These are phyloP conservation scores for Ehretia macrophylla DNA, from an alignment of 257 asterid species.

Conservation along the genomic window DNA sequence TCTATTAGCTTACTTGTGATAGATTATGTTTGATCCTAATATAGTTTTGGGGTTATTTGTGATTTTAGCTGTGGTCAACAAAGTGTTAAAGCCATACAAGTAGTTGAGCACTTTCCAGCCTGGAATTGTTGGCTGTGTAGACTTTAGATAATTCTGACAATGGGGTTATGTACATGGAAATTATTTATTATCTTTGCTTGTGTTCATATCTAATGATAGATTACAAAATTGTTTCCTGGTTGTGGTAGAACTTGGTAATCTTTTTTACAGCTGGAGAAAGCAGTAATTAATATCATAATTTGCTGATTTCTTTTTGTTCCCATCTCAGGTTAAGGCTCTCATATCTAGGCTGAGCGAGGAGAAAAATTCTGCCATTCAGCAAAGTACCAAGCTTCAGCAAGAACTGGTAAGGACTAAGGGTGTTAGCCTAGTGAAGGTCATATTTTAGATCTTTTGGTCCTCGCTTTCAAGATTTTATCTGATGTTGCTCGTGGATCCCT, in stretches of 20 bases:
- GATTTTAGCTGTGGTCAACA: too few species aligned
- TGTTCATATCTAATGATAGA: too few species aligned
- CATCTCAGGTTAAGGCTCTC: conserved; percentile 57
- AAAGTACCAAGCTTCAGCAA: conserved; percentile 64
- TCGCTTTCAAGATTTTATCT: neutral
- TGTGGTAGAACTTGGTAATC: neutral
- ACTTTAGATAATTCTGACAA: too few species aligned
- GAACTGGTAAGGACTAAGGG: conserved; percentile 42
- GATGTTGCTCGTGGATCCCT: neutral
- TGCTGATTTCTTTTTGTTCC: conserved; percentile 9
- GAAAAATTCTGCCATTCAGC: conserved; percentile 60
- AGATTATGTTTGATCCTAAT: too few species aligned
- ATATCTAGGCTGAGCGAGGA: conserved; percentile 74
- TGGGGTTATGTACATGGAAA: too few species aligned
- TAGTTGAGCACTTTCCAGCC: too few species aligned
- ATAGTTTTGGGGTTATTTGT: too few species aligned
- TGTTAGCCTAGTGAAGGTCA: neutral
- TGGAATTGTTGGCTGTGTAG: too few species aligned
- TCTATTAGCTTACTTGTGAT: too few species aligned
- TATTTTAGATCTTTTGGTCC: neutral
- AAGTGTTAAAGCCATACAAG: too few species aligned
- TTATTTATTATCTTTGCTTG: too few species aligned
- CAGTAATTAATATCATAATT: neutral
- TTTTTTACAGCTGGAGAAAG: neutral
- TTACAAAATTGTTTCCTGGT: too few species aligned